Conservation (phyloP, 305 asterid genomes). For the Fraxinus latifolia region DNA sequence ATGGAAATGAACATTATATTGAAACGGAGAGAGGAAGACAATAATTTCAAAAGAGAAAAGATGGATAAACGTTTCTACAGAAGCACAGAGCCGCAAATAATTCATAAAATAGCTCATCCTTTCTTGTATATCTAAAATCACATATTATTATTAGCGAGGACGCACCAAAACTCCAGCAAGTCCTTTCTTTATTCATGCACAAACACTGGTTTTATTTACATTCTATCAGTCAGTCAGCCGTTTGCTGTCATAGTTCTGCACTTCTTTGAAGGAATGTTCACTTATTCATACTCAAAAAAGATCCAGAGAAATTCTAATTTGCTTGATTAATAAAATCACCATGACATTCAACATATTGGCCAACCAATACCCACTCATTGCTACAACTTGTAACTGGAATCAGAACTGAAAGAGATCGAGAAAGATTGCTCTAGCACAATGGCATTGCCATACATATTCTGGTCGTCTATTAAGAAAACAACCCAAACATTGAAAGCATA, state of each 20-base stretch:
- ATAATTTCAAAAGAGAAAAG: neutral
- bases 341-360: neutral
- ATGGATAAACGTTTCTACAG: neutral
- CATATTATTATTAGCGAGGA: neutral
- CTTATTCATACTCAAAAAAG: neutral
- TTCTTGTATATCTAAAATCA: neutral
- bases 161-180: neutral
- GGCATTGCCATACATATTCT: neutral
- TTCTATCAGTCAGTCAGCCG: neutral
- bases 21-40: neutral
- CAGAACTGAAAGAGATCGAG: neutral
- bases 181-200: neutral
- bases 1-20: neutral
- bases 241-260: neutral
- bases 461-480: neutral
- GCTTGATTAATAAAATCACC: neutral
- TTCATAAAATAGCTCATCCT: neutral
- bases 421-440: neutral
- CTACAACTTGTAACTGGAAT: neutral
- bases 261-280: neutral
- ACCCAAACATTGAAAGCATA: neutral
- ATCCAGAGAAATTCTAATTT: neutral
- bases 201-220: neutral
- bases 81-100: neutral
- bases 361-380: neutral